Evolutionary conservation across 129 eudicot genomes (phyloP), one percentile per base, ranked within the genome.

Genomic region (Apium graveolens): DNA sequence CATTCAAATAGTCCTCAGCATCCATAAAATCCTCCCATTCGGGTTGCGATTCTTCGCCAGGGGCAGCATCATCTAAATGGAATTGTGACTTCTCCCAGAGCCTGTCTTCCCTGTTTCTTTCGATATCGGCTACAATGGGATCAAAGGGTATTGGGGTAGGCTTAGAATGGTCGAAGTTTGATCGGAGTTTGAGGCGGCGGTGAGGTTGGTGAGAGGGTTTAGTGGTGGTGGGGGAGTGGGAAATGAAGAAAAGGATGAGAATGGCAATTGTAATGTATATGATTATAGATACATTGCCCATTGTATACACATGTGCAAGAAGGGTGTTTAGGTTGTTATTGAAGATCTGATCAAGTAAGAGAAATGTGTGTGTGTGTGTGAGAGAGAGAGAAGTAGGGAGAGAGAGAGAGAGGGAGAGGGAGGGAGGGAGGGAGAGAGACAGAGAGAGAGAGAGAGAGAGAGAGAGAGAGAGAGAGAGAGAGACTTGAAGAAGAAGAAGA

Each of bases 21-120:
- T 90, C 83, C 82, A 87, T 85, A 45, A 92, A 92, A 49, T 96
- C 99, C 83, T 89, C 99, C 99, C 97, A 92, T 81, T 96, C 99
- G 31, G 94, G 99, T 80, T 91, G 91, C 0, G 90, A 76, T 81
- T 95, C 97, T 65, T 86, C 79, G 24, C n/a, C 65, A 41, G 76
- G 83, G 68, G 68, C 68, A 35, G 77, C 70, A 31, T 79, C 81
- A 24, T 83, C 77, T 44, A 82, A 37, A 3, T 85, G 85, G 41
- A 79, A 83, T 79, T 87, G 87, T 34, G 68, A 60, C 39, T 83
- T 82, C 88, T 92, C 97, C 97, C 97, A 96, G 60, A 82, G 44
- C 34, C 80, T 87, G 83, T 96, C 99, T 78, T 92, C 97, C 17
- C 90, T 79, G 75, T 87, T 85, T 10, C 95, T 88, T 86, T 96